Conservation (phyloP, 148 eudicot genomes). For the Cornus controversa region DNA sequence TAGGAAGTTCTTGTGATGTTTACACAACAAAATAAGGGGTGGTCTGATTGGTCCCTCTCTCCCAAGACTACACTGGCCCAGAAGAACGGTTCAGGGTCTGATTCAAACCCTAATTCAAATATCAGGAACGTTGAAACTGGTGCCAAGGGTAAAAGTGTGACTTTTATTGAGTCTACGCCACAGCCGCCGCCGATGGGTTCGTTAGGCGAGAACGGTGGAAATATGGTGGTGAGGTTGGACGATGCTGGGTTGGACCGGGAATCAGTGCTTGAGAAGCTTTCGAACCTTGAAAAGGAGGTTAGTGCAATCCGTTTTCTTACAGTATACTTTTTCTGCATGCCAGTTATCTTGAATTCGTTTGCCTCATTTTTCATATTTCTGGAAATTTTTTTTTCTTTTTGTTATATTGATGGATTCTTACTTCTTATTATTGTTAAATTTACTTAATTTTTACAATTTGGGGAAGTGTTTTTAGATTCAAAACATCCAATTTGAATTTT, state of each 20-base stretch:
- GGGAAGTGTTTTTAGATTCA: not conserved
- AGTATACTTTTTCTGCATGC: not conserved
- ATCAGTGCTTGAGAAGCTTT: conserved; percentile 36
- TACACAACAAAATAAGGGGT: conserved; percentile 70
- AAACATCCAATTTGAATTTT: not conserved
- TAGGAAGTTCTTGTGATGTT: conserved; percentile 42
- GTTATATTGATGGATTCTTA: conserved; percentile 3
- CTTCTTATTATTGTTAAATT: not conserved
- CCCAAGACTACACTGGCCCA: conserved; percentile 47
- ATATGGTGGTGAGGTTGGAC: not conserved
- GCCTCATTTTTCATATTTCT: not conserved
- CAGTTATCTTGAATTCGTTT: not conserved
- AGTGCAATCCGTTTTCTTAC: not conserved
- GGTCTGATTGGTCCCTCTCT: conserved; percentile 62
- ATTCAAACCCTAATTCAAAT: conserved; percentile 35
- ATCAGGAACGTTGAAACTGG: conserved; percentile 37
- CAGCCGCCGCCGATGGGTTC: not conserved
- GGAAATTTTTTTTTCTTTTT: not conserved
- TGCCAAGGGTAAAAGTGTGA: conserved; percentile 40
- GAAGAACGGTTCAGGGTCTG: conserved; percentile 30
- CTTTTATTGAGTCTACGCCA: conserved; percentile 24
- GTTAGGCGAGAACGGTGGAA: conserved; percentile 24
- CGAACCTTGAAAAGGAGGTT: conserved; percentile 83
- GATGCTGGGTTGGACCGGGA: conserved; percentile 32
- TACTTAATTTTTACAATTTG: not conserved